Base-by-base conservation (phyloP, 257 asterid genomes). In the Petunia secreta region DNA sequence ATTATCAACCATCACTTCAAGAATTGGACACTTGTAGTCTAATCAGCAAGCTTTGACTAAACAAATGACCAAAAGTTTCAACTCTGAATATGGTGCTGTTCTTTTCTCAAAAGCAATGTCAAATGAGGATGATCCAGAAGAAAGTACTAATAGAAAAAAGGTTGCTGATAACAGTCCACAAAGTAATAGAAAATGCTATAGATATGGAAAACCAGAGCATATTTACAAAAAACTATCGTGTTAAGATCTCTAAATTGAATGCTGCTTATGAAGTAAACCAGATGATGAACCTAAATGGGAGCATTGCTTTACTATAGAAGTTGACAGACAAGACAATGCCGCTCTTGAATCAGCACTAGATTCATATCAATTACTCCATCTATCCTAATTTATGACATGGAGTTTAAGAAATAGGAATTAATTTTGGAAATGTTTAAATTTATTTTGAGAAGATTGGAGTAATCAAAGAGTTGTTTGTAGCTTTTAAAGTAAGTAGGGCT, bases 201-300 rank as follows among this genome's bases (percentile, higher is more conserved):
- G 79, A 36, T 63, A 79, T 4, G 62, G 79, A 1, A 69, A 69
- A 53, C 6, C 14, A 16, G 79, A 82, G 64, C 71, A 85, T 38
- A 63, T 85, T 25, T 78, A 83, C 63, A 77, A 44, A 25, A 57
- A 11, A 83, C 40, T 85, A 65, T 60, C 15, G 82, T 0, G 77
- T 74, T 15, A 83, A 80, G 75, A 15, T 85, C 3, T 82, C 77
- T 0, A 67, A 60, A 46, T 80, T 53, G 4, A 75, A 75, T 76
- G 57, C 41, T 43, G 53, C 63, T 0, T 14, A 41, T 36, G 76
- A 77, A 36, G 64, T 11, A 36, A 54, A 54, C 59, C 36, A 1
- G 48, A 7, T 1, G 60, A 76, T 13, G 69, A 59, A 4, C 68
- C 37, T 1, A 62, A 80, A 1, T 84, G 75, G 83, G 83, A 84